Conservation (phyloP, 345 rosid genomes). For the Sonneratia alba region DNA sequence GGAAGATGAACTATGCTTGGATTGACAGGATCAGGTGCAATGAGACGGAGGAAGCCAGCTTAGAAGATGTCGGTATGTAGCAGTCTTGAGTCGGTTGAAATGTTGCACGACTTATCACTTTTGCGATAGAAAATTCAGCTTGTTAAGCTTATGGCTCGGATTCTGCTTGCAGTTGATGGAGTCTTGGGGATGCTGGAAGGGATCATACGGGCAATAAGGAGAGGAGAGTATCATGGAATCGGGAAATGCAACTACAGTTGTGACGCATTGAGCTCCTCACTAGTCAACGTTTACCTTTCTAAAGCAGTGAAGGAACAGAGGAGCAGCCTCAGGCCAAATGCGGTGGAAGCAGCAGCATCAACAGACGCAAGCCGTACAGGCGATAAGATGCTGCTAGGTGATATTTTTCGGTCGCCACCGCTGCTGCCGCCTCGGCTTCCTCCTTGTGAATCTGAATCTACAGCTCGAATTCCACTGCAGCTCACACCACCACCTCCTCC, state of each 20-base stretch:
- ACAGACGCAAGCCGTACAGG: background rate
- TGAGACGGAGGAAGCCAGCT: background rate
- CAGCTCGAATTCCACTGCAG: too few species aligned
- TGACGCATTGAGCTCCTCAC: background rate
- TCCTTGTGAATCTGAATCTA: background rate
- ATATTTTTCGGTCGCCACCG: background rate
- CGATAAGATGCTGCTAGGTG: background rate
- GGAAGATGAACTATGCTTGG: conserved; percentile 11
- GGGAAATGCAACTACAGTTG: background rate
- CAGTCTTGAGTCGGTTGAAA: background rate
- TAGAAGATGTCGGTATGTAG: conserved; percentile 6
- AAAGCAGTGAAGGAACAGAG: background rate
- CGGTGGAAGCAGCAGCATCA: background rate
- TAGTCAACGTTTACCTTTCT: background rate
- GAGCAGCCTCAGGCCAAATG: background rate
- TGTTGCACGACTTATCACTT: background rate
- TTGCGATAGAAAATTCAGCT: too few species aligned
- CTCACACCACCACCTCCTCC: too few species aligned
- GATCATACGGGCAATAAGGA: conserved; percentile 36
- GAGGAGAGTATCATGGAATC: conserved; percentile 9
- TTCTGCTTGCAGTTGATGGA: conserved; percentile 33
- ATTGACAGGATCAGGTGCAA: background rate
- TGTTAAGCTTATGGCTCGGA: background rate
- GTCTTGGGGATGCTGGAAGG: conserved; percentile 43
- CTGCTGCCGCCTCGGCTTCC: background rate